A percentile compares a stretch with the other conserved stretches of the same genome.
These are phyloP conservation scores for Crepidotus variabilis DNA, from an alignment of 768 basidiomycete genomes.

Conservation along the genomic window DNA sequence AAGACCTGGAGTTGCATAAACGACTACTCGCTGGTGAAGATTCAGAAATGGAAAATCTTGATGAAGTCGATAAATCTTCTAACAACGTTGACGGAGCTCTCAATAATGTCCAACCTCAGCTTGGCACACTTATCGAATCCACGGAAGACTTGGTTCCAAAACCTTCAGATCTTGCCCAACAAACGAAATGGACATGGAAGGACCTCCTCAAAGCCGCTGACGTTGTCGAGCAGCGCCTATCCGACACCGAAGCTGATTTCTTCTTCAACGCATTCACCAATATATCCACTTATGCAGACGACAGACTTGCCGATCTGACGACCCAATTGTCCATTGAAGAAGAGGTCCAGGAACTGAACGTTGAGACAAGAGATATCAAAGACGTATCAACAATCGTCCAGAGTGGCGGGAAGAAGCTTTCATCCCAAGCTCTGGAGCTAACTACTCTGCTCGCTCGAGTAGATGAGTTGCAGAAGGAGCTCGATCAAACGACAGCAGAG, in stretches of 20 bases:
- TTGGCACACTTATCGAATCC: too few relatives aligned
- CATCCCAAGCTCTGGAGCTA: not conserved
- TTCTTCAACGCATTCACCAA: constrained; percentile 23
- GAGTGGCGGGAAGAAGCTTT: not conserved
- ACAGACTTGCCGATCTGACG: constrained; percentile 54
- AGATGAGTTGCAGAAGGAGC: constrained; percentile 5
- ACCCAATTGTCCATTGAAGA: not conserved
- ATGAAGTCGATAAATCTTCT: not conserved
- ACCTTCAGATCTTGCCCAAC: constrained; percentile 9
- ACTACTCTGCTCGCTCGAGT: not conserved
- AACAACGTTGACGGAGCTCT: too few relatives aligned
- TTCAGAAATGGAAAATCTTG: not conserved
- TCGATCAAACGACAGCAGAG: not conserved
- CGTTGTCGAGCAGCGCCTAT: constrained; percentile 13
- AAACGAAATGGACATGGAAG: constrained; percentile 19
- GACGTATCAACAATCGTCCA: not conserved
- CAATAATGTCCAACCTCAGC: too few relatives aligned
- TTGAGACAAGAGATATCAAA: not conserved
- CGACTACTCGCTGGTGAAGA: constrained; percentile 12
- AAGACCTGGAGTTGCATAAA: constrained; percentile 18
- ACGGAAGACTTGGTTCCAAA: not conserved
- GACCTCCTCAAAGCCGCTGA: constrained; percentile 15
- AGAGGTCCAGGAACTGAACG: not conserved
- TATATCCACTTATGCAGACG: constrained; percentile 56
- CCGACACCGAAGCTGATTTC: constrained; percentile 13